These are phyloP conservation scores for Mallotus repandus DNA, from an alignment of 441 rosid species.

Conservation along the genomic window DNA sequence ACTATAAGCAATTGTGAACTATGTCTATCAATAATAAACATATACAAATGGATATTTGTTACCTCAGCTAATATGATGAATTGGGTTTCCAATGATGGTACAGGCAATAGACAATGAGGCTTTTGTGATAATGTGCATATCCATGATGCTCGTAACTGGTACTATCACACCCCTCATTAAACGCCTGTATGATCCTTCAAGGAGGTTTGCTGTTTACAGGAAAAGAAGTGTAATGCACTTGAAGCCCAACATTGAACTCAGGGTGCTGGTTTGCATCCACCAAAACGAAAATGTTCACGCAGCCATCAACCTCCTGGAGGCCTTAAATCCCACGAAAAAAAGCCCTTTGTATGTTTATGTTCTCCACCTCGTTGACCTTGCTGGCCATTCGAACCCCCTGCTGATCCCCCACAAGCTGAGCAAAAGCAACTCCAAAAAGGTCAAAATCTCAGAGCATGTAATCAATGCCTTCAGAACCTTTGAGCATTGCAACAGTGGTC, in stretches of 20 bases:
- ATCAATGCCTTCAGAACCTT: constrained; percentile 30
- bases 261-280: constrained; percentile 35
- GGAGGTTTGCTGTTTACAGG: constrained; percentile 32
- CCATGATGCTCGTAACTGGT: constrained; percentile 33
- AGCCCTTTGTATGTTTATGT: constrained; percentile 24
- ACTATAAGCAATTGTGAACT: neutral
- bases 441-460: constrained; percentile 23
- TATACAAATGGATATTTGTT: neutral
- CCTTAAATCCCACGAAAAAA: constrained; percentile 25
- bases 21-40: neutral
- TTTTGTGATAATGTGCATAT: constrained; percentile 30
- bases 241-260: constrained; percentile 34
- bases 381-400: constrained; percentile 33
- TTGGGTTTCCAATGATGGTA: neutral
- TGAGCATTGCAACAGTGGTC: neutral
- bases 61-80: constrained; percentile 1
- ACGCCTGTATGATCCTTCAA: constrained; percentile 43
- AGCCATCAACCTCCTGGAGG: constrained; percentile 35
- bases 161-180: constrained; percentile 28
- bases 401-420: constrained; percentile 22
- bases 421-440: neutral
- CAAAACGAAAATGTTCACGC: constrained; percentile 26
- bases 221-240: constrained; percentile 35
- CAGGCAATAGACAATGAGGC: constrained; percentile 28
- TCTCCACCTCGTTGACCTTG: constrained; percentile 33